These are phyloP conservation scores for Olyra latifolia DNA, from an alignment of 176 grass and related monocot genomes.

Conservation along the genomic window DNA sequence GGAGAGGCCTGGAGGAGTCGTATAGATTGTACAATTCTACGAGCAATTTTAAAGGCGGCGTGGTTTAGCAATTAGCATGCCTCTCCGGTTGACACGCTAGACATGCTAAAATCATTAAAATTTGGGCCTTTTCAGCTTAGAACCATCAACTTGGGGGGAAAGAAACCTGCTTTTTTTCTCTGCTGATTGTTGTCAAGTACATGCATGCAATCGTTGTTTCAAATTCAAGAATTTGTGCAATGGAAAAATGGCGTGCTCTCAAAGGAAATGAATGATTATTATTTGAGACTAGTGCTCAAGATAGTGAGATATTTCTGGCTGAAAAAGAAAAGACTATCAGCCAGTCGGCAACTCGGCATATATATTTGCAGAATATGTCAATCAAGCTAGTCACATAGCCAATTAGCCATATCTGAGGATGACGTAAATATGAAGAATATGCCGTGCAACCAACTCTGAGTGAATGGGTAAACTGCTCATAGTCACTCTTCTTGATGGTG, in stretches of 20 bases:
- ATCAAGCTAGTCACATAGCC: slow-evolving; percentile 1
- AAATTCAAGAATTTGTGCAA: neutral
- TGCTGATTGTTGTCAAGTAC: slow-evolving; percentile 35
- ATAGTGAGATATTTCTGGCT: neutral
- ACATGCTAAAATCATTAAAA: neutral
- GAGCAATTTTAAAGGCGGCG: slow-evolving; percentile 2
- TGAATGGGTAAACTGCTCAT: neutral
- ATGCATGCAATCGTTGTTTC: neutral
- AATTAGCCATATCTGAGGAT: slow-evolving; percentile 10
- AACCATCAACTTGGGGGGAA: neutral
- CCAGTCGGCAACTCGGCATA: neutral
- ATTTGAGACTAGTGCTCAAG: neutral
- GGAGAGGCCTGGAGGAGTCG: neutral
- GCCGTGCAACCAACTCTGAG: slow-evolving; percentile 22
- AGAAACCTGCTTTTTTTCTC: neutral
- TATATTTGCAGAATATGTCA: neutral
- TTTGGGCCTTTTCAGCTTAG: neutral
- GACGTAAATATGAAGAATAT: slow-evolving; percentile 37
- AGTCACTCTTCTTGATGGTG: neutral
- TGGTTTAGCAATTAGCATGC: slow-evolving; percentile 7
- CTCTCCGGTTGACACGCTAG: slow-evolving; percentile 33
- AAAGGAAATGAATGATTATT: neutral
- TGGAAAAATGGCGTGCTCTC: neutral
- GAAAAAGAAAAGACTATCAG: neutral
- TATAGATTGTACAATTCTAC: neutral